A percentile compares a stretch with the other conserved stretches of the same genome.
These are phyloP conservation scores for Hericium coralloides DNA, from an alignment of 768 basidiomycete species.

Conservation along the genomic window DNA sequence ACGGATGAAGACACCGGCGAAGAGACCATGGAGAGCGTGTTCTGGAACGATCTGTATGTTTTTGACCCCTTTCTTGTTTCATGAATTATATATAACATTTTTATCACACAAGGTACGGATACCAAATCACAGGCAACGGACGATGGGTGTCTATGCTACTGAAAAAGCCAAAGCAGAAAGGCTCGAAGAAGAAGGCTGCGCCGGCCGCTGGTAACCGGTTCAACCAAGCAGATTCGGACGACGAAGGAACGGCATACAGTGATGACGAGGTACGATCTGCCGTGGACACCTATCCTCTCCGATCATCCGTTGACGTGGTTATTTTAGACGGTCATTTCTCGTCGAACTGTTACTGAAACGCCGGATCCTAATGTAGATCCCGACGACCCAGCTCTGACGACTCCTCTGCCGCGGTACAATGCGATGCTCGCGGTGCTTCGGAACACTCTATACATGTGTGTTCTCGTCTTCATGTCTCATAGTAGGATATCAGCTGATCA, in stretches of 20 bases:
- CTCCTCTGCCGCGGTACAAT: constrained; percentile 73
- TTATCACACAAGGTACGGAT: constrained; percentile 50
- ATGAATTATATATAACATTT: background rate
- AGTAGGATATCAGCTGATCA: background rate
- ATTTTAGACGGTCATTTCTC: too few relatives aligned
- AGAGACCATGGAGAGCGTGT: constrained; percentile 75
- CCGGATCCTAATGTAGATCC: constrained; percentile 35
- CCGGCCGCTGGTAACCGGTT: constrained; percentile 3
- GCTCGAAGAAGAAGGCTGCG: constrained; percentile 26
- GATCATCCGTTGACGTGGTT: background rate
- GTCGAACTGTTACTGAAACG: too few relatives aligned
- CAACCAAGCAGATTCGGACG: constrained; percentile 9
- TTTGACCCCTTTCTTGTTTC: background rate
- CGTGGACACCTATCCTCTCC: background rate
- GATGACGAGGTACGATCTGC: constrained; percentile 11
- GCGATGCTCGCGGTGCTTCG: constrained; percentile 79
- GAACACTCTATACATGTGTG: constrained; percentile 82
- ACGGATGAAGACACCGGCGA: constrained; percentile 81
- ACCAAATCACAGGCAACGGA: constrained; percentile 66
- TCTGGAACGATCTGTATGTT: constrained; percentile 79
- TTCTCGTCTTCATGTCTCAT: constrained; percentile 2
- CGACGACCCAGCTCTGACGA: constrained; percentile 56
- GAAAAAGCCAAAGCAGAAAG: constrained; percentile 49
- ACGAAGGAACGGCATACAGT: constrained; percentile 17
- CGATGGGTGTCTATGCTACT: constrained; percentile 74